A percentile compares a stretch with the other conserved stretches of the same genome.
Conservation (phyloP, 139 green algal genomes). For the Gonium pectorale region DNA sequence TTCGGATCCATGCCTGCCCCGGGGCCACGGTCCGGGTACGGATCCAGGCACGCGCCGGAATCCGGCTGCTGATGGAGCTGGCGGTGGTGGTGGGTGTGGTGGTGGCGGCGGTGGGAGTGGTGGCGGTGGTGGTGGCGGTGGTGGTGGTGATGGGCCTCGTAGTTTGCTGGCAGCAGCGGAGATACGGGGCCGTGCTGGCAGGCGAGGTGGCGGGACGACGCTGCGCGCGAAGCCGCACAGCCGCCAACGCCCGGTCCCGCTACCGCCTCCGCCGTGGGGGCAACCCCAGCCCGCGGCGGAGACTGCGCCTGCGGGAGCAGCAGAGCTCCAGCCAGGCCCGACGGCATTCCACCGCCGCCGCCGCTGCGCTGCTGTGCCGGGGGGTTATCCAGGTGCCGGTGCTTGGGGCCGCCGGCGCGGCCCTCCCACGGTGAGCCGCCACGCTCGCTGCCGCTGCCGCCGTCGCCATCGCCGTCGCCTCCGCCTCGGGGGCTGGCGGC, state of each 20-base stretch:
- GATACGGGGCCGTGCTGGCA: too few species aligned
- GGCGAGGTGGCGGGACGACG: not conserved
- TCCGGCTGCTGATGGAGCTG: not conserved
- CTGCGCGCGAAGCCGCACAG: not conserved
- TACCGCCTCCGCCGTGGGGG: not conserved
- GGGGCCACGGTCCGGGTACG: not conserved
- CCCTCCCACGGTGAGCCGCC: too few species aligned
- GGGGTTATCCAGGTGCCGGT: slow-evolving; percentile 8
- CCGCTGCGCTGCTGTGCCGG: not conserved
- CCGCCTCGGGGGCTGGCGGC: not conserved
- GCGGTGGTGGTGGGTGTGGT: not conserved
- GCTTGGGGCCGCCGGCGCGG: slow-evolving; percentile 16
- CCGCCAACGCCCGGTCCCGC: not conserved
- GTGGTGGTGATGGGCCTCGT: not conserved
- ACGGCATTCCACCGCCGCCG: not conserved
- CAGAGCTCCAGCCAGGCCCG: not conserved
- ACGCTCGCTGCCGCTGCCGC: not conserved
- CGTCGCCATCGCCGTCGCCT: not conserved
- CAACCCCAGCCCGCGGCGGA: not conserved
- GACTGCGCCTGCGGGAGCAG: not conserved
- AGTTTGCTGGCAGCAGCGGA: not conserved
- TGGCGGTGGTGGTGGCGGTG: slow-evolving; percentile 8
- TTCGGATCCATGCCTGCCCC: not conserved
- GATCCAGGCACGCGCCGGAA: not conserved
- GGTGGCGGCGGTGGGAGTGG: not conserved